A percentile compares a stretch with the other conserved stretches of the same genome.
Evolutionary conservation across 768 basidiomycete species (phyloP).

Genomic region (Russula griseocarnosa): DNA sequence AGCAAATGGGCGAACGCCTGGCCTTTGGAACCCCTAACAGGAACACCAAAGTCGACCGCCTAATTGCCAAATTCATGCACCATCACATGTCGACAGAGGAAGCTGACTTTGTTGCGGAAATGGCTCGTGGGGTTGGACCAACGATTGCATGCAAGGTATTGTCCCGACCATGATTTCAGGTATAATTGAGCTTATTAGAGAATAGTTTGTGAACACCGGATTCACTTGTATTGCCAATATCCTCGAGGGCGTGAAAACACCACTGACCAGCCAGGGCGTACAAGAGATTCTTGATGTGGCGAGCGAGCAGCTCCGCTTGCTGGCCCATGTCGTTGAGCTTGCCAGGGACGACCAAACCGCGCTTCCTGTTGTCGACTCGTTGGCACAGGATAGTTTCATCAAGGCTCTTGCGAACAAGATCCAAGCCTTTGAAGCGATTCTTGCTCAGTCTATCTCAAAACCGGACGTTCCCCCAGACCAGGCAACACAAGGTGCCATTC

Average conservation of each 20-base stretch:
- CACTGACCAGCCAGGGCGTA: conserved; percentile 30
- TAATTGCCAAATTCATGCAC: conserved; percentile 64
- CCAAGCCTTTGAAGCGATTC: conserved; percentile 35
- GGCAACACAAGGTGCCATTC: conserved; percentile 43
- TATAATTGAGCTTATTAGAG: background rate
- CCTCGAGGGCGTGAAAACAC: conserved; percentile 37
- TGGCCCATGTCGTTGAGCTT: conserved; percentile 65
- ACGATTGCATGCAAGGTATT: conserved; percentile 65
- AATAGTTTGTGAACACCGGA: conserved; percentile 72
- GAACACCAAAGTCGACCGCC: conserved; percentile 58
- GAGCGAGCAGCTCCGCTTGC: conserved; percentile 61
- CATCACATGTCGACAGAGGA: conserved; percentile 74
- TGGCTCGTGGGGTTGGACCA: conserved; percentile 65
- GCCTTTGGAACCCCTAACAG: conserved; percentile 55
- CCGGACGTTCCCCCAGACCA: conserved; percentile 25
- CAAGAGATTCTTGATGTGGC: conserved; percentile 41
- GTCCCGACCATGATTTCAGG: background rate
- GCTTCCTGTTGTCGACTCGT: conserved; percentile 48
- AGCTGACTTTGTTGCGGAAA: conserved; percentile 79
- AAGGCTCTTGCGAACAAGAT: conserved; percentile 47
- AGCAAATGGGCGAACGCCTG: conserved; percentile 67
- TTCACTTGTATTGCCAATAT: conserved; percentile 60
- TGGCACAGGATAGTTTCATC: conserved; percentile 57
- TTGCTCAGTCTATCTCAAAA: conserved; percentile 28
- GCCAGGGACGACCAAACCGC: conserved; percentile 46